These are phyloP conservation scores for Gossypium longicalyx DNA, from an alignment of 345 rosid genomes.

Conservation along the genomic window DNA sequence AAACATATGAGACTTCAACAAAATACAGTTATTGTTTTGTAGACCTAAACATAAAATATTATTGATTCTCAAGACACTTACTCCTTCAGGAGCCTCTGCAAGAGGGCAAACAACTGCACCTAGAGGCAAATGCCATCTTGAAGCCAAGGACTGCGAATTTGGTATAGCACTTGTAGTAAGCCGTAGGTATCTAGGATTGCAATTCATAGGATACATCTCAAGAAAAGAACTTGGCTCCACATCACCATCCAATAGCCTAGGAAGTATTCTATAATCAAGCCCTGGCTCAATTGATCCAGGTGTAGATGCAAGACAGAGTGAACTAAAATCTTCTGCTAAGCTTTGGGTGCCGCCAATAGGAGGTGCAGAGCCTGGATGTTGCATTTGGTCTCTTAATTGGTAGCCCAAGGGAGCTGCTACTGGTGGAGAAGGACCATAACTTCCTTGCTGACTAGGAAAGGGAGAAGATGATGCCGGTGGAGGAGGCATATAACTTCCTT, in stretches of 20 bases:
- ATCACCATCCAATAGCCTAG: slow-evolving; percentile 96
- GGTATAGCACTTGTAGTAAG: slow-evolving; percentile 89
- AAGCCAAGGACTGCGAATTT: slow-evolving; percentile 77
- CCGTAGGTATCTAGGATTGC: slow-evolving; percentile 76
- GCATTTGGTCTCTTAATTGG: slow-evolving; percentile 50
- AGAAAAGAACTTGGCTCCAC: slow-evolving; percentile 66
- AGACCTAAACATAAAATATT: slow-evolving; percentile 14
- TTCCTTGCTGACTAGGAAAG: slow-evolving; percentile 51
- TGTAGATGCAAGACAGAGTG: slow-evolving; percentile 62
- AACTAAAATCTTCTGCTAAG: slow-evolving; percentile 81
- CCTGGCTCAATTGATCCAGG: slow-evolving; percentile 85
- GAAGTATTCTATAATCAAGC: slow-evolving; percentile 68
- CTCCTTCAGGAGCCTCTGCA: slow-evolving; percentile 93
- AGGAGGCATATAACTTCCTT: slow-evolving; percentile 43
- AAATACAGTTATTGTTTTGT: background rate
- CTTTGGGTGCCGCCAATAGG: slow-evolving; percentile 67
- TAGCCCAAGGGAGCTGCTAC: slow-evolving; percentile 34
- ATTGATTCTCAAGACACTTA: slow-evolving; percentile 34
- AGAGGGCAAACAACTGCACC: slow-evolving; percentile 99
- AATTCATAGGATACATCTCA: slow-evolving; percentile 69
- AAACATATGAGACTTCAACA: slow-evolving; percentile 14
- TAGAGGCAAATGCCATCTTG: slow-evolving; percentile 98
- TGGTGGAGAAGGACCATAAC: slow-evolving; percentile 42
- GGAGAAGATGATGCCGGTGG: slow-evolving; percentile 40
- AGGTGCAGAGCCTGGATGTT: slow-evolving; percentile 53